Base-by-base conservation (phyloP, 2,329 filamentous ascomycete genomes). In the Didymella sp. region DNA sequence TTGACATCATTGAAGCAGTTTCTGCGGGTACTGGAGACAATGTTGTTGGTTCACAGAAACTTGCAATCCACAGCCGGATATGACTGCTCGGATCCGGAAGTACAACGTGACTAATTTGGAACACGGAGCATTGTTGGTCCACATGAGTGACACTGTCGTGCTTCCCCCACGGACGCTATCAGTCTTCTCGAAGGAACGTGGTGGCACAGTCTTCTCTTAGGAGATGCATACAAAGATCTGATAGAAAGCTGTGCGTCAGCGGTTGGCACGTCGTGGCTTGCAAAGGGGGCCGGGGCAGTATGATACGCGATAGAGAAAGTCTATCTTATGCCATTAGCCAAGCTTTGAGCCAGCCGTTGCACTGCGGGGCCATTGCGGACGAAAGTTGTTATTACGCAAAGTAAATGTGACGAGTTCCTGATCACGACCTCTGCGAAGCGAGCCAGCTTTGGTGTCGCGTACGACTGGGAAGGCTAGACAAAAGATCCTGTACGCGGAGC, bases 221-320 rank as follows among this genome's bases (percentile, higher is more conserved):
- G 31, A 21, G 31, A 17, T 30, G 44, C 31, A 42, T 35, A 19
- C 5, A 19, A 28, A 47, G 40, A 43, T 37, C 42, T 35, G 24
- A 37, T 30, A 5, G 24, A 25, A 35, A 21, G 22, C 53, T 44
- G 42, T 19, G 47, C 53, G 28, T 15, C 15, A 42, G 28, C 31
- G 30, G 9, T 50, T 19, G 30, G 41, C 53, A 51, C 42, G 27
- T 50, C 51, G 46, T 37, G 33, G 41, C 52, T 38, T 43, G 24
- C 21, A 24, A 21, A 57, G 37, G 47, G 28, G 27, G 42, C 47
- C 22, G 11, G 31, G 37, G 43, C 31, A 35, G 28, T 43, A 41
- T 25, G 38, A 38, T 31, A 31, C 17, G 38, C 37, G 25, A 45
- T 19, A 33, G 30, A 45, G 37, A 31, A 28, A 27, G 28, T 44